Base-by-base conservation (phyloP, 805 yeast genomes). In the Lipomyces anomalus region DNA sequence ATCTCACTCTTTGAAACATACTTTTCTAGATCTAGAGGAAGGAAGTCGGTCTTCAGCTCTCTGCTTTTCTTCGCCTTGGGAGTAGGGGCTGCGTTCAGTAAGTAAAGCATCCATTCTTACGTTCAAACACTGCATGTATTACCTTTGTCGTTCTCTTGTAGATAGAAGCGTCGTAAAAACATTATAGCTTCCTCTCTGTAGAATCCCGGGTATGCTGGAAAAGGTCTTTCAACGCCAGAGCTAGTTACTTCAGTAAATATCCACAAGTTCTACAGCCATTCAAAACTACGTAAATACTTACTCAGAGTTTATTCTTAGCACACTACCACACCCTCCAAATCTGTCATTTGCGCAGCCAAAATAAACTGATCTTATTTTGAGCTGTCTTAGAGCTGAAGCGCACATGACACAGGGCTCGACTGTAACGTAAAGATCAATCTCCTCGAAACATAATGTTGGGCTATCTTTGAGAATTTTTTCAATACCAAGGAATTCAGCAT, bases 351-450 rank as follows among this genome's bases (percentile, higher is more conserved):
- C 92, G 59, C 96, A 89, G 0, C 98, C 97, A 59, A 86, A 92
- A 38, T 80, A 79, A 1, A 90, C 95, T 34, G 70, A 69, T 24
- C 76, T 65, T 7, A 92, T 78, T 1, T 83, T 82, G 38, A 89
- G 62, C 57, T 92, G 98, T 47, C 89, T 73, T 34, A 92, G 66
- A 2, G 95, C 88, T 34, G 92, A 79, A 0, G 96, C 97, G 68
- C 98, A 92, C 98, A 92, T 92, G 5, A 92, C 83, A 61, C 98
- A 92, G 0, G 98, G 98, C 64, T 92, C 98, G 0, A 92, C 97
- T 0, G 97, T 88, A 22, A 92, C 98, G 63, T 88, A 90, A 5
- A 92, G 70, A 24, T 78, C 79, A 2, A 84, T 70, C 22, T 80
- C 75, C 32, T 64, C 57, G 57, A 86, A 77, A 6, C 64, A 51